Base-by-base conservation (phyloP, 2,329 filamentous ascomycete genomes). In the Neonectria neomacrospora region DNA sequence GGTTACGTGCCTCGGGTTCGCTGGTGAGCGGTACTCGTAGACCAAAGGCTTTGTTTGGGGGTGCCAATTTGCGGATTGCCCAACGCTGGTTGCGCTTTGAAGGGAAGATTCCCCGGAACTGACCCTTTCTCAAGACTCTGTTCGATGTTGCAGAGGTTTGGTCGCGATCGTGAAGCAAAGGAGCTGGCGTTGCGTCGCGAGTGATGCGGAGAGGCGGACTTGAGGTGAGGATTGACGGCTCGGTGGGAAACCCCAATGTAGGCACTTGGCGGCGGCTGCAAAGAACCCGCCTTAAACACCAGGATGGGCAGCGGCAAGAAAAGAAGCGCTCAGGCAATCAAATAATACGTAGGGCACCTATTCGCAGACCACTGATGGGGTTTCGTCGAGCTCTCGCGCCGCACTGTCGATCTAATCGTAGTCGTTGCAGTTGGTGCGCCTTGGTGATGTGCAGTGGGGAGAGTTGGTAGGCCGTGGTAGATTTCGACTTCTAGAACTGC, bases 371-470 rank as follows among this genome's bases (percentile, higher is more conserved):
- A 41, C n/a, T 32, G 47, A 48, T 45, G 39, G 22, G n/a, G 16
- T 52, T 57, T 53, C 58, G 50, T 61, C 54, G 50, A 61, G 57
- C 44, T 58, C 45, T 57, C 53, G 54, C 56, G 57, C 39, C 54
- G 66, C 22, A 54, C 56, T 55, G 59, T 61, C 55, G 58, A 65
- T 61, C 56, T 32, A 62, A 60, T 55, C 64, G 61, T 45, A 61
- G 61, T 55, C 61, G 57, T 58, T 42, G 51, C 48, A 30, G 41
- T 50, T 57, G 58, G 70, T 69, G 71, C 67, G 66, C 67, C 70
- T 64, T 68, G 63, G 71, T 76, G 74, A 69, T 77, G 71, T 79
- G 77, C 76, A 78, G 67, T 74, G 76, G 76, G 71, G 71, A 78
- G 75, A 75, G 76, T 79, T 79, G 73, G 66, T 70, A 71, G 69